Conservation (phyloP, 306 rosid genomes). For the Castanea mollissima region DNA sequence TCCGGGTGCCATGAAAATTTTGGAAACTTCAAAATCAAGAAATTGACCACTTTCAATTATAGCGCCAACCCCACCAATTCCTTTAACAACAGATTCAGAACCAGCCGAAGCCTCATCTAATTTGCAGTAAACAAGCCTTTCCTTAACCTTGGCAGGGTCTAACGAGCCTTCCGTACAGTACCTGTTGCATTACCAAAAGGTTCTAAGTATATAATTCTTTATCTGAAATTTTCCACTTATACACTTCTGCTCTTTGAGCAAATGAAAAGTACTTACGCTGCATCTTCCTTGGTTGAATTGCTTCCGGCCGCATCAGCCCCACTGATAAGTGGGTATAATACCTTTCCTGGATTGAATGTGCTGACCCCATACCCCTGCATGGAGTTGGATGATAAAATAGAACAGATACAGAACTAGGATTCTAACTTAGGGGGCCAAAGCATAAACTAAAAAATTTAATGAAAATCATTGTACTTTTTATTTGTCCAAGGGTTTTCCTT, state of each 20-base stretch:
- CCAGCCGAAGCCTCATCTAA: constrained; percentile 31
- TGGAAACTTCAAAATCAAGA: constrained; percentile 40
- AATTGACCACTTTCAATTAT: constrained; percentile 46
- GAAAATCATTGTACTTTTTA: too few relatives aligned
- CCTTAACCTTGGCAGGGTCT: constrained; percentile 64
- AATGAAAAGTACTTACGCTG: constrained; percentile 36
- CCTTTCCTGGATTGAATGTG: constrained; percentile 48
- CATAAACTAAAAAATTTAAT: too few relatives aligned
- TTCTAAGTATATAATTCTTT: background rate
- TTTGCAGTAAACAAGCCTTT: constrained; percentile 61
- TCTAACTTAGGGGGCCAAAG: too few relatives aligned
- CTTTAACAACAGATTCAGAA: constrained; percentile 57
- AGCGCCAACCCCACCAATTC: constrained; percentile 65
- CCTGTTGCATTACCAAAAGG: constrained; percentile 18
- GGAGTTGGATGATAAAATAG: constrained; percentile 5
- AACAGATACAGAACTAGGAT: background rate
- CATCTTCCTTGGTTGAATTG: constrained; percentile 42
- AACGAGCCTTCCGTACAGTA: constrained; percentile 43
- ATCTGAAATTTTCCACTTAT: background rate
- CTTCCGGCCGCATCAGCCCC: constrained; percentile 56
- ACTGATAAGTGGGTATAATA: constrained; percentile 52
- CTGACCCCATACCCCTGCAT: constrained; percentile 70
- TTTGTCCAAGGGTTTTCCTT: too few relatives aligned
- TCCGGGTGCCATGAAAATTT: constrained; percentile 74
- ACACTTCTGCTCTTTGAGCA: too few relatives aligned